phyloP scores from a whole-genome alignment of 257 asterid genomes.

The Solanum appendiculatum region DNA sequence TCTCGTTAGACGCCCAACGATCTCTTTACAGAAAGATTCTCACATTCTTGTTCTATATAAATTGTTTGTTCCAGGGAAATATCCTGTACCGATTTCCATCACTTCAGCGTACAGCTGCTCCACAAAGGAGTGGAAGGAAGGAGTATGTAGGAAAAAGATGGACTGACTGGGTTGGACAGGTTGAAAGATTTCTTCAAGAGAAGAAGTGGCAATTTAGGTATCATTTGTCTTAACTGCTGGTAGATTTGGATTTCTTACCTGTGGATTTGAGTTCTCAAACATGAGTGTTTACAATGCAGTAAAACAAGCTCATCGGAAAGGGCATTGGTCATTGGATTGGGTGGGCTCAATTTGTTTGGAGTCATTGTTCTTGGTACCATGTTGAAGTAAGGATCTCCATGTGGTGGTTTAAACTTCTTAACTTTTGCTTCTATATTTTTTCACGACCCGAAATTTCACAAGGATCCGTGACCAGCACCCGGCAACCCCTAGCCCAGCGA shows the following conservation, averaged over 20 bases:
- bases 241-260: neutral
- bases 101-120: conserved; percentile 89
- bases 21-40: neutral
- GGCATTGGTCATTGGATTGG: conserved; percentile 94
- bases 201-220: conserved; percentile 77
- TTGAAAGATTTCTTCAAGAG: conserved; percentile 61
- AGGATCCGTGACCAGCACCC: neutral
- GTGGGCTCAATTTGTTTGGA: conserved; percentile 85
- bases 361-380: conserved; percentile 81
- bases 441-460: neutral
- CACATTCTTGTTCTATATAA: neutral
- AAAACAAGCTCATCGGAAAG: conserved; percentile 71
- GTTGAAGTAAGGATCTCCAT: conserved; percentile 58
- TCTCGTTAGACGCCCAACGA: neutral
- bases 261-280: conserved; percentile 2
- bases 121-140: conserved; percentile 61
- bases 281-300: conserved; percentile 34
- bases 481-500: neutral
- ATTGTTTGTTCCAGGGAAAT: conserved; percentile 60
- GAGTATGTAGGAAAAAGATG: conserved; percentile 71
- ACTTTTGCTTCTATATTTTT: neutral
- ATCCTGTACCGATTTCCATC: conserved; percentile 94
- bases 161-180: conserved; percentile 64
- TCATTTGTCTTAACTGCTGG: neutral
- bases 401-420: conserved; percentile 8